Evolutionary conservation across 495 filamentous ascomycete genomes (phyloP).

Genomic region (Astrocystis sublimbata): DNA sequence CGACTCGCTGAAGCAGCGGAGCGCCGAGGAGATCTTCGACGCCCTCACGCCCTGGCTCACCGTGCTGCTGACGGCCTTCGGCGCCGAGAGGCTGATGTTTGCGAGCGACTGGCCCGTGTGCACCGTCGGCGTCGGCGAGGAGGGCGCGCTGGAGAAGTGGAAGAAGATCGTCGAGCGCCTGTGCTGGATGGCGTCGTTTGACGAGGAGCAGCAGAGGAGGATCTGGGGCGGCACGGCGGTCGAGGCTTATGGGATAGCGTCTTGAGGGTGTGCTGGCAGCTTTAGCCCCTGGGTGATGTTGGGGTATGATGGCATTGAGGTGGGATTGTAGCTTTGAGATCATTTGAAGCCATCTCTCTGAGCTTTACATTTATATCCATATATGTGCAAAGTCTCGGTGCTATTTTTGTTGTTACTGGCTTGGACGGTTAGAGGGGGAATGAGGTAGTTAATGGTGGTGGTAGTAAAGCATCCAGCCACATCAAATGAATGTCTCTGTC

Average conservation of each 20-base stretch:
- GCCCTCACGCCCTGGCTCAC: conserved; percentile 64
- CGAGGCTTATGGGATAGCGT: conserved; percentile 61
- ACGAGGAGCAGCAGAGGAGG: conserved; percentile 55
- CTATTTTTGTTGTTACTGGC: too few species aligned
- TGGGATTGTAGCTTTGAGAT: background rate
- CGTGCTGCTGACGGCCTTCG: conserved; percentile 67
- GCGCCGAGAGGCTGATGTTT: conserved; percentile 75
- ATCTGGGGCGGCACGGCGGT: conserved; percentile 72
- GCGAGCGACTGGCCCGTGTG: conserved; percentile 91
- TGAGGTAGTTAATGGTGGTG: too few species aligned
- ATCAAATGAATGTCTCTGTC: too few species aligned
- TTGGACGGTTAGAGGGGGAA: too few species aligned
- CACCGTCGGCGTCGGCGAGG: conserved; percentile 62
- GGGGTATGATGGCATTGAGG: too few species aligned
- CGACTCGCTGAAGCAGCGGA: conserved; percentile 38
- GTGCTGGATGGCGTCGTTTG: conserved; percentile 58
- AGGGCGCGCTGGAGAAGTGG: conserved; percentile 58
- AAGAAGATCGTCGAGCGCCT: conserved; percentile 59
- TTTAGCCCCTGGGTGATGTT: background rate
- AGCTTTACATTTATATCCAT: too few species aligned
- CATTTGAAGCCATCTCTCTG: too few species aligned
- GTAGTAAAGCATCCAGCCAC: too few species aligned
- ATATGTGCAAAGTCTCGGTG: too few species aligned
- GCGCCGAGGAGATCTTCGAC: conserved; percentile 49
- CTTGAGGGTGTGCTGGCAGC: conserved; percentile 5